phyloP scores from a whole-genome alignment of 2,329 filamentous ascomycete species.

The Huntiella bhutanensis region DNA sequence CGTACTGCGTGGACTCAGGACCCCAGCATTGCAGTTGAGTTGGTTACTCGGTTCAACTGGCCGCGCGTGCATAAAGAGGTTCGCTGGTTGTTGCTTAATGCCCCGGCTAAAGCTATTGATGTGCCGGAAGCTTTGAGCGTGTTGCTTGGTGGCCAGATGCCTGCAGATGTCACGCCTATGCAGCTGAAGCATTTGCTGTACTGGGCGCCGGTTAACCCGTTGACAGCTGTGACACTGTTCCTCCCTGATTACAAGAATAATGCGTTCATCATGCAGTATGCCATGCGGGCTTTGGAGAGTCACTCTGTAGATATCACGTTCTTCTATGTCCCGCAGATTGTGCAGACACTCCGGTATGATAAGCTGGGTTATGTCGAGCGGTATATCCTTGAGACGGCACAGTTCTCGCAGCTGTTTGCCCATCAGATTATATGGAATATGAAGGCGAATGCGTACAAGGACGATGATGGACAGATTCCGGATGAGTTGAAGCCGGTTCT shows the following conservation, averaged over 20 bases:
- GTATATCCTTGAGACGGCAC: slow-evolving; percentile 91
- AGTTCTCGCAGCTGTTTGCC: slow-evolving; percentile 93
- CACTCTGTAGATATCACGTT: slow-evolving; percentile 95
- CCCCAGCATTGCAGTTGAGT: slow-evolving; percentile 70
- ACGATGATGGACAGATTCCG: slow-evolving; percentile 77
- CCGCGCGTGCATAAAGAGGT: slow-evolving; percentile 55
- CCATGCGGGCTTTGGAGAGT: slow-evolving; percentile 82
- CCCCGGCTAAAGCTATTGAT: slow-evolving; percentile 62
- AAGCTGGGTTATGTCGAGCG: slow-evolving; percentile 82
- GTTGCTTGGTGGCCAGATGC: slow-evolving; percentile 57
- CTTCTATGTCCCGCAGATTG: slow-evolving; percentile 97
- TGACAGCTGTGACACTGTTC: slow-evolving; percentile 86
- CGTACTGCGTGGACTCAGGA: slow-evolving; percentile 74
- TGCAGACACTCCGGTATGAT: slow-evolving; percentile 88
- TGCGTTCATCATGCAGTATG: slow-evolving; percentile 87
- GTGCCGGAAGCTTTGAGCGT: slow-evolving; percentile 72
- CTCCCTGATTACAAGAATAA: slow-evolving; percentile 79
- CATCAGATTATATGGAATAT: slow-evolving; percentile 99
- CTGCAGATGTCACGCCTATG: slow-evolving; percentile 52
- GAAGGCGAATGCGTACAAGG: slow-evolving; percentile 97
- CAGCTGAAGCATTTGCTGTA: slow-evolving; percentile 88
- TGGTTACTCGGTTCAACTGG: slow-evolving; percentile 62
- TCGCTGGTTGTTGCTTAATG: slow-evolving; percentile 60
- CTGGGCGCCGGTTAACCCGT: slow-evolving; percentile 83
- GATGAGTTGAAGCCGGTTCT: slow-evolving; percentile 86